Conservation (phyloP, 2,329 filamentous ascomycete species). For the Claviceps sp. region DNA sequence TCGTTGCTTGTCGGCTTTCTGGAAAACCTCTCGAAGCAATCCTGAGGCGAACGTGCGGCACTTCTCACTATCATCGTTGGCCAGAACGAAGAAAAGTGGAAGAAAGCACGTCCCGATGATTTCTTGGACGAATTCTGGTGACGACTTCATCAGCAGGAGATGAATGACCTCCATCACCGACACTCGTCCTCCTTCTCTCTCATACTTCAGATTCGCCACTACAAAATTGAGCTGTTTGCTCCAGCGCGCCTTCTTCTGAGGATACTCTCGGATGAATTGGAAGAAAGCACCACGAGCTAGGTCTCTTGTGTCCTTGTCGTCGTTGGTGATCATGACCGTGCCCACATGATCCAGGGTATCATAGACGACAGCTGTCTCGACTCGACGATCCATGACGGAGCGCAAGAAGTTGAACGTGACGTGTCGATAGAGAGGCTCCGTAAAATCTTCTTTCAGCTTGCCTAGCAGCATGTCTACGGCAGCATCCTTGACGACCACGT, state of each 20-base stretch:
- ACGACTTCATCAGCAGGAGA: constrained; percentile 72
- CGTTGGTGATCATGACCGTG: constrained; percentile 89
- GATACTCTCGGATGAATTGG: constrained; percentile 89
- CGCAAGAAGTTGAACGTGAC: constrained; percentile 91
- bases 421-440: constrained; percentile 83
- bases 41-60: constrained; percentile 73
- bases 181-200: constrained; percentile 74
- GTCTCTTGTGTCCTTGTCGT: constrained; percentile 77
- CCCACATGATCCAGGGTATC: constrained; percentile 83
- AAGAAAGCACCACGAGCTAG: constrained; percentile 81
- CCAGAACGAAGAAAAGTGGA: constrained; percentile 70
- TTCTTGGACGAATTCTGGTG: constrained; percentile 70
- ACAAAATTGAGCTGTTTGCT: constrained; percentile 81
- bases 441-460: constrained; percentile 75
- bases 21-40: constrained; percentile 69
- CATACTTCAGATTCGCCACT: constrained; percentile 80
- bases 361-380: constrained; percentile 80
- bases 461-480: constrained; percentile 73
- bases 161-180: constrained; percentile 90
- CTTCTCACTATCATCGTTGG: constrained; percentile 77
- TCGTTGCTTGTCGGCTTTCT: constrained; percentile 60
- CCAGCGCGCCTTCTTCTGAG: constrained; percentile 81
- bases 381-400: constrained; percentile 69
- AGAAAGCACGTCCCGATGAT: constrained; percentile 72
- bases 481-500: constrained; percentile 63